Evolutionary conservation across 306 rosid species (phyloP), one percentile per base, ranked within the genome.

Genomic region (Sesbania bispinosa): DNA sequence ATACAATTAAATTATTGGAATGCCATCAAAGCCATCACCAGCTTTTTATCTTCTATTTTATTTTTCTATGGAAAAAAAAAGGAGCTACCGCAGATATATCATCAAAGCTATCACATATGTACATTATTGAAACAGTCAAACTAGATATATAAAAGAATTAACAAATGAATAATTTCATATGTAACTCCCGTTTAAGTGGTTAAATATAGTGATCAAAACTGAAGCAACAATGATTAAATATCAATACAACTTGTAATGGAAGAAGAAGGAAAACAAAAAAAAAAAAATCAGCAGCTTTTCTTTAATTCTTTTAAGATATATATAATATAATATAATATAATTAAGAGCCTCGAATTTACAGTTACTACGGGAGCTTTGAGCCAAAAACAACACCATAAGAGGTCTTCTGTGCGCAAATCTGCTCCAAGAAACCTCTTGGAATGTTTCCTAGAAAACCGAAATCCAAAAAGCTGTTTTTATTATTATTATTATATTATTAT

Each of bases 291-390:
- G 18, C 52, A 42, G 7, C 30, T 50, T 47, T 58, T 35, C 75
- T 73, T 59, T 62, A 65, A 59, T 43, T 45, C 48, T 81, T 73
- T 10, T 9, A 27, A 32, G 41, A n/a, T n/a, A n/a, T n/a, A n/a
- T n/a, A n/a, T n/a, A n/a, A n/a, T n/a, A n/a, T n/a, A n/a, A 69
- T 24, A 70, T 43, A 58, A 5, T 3, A 57, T 32, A 79, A 80
- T 53, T 72, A 74, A n/a, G 54, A 83, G 77, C 47, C 61, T 54
- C 19, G 82, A 82, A 80, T 82, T 73, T 87, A 85, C 89, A 78
- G 53, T 69, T 67, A 21, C 69, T 68, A 79, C 71, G 51, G 47
- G 52, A 79, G 69, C 74, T 75, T 83, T 64, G 77, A 74, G 77
- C n/a, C 81, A 74, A 71, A 54, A 63, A 38, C 45, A 80, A 55